Percentiles rank a stretch among this genome's conserved stretches.
Evolutionary conservation across 176 grass and related monocot genomes (phyloP).

Genomic region (Pharus latifolius): DNA sequence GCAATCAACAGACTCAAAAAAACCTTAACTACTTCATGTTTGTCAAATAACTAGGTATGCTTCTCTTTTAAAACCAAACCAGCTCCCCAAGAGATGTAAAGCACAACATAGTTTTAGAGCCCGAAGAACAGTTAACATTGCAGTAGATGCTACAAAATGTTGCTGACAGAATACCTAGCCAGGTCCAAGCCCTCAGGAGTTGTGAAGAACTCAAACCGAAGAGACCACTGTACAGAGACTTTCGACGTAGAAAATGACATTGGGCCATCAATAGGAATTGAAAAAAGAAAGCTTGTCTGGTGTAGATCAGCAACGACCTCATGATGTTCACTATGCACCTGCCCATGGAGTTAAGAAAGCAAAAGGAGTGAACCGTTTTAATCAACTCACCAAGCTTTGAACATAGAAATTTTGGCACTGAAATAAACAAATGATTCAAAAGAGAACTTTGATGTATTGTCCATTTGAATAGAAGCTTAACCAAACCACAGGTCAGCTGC

Average conservation of each 20-base stretch:
- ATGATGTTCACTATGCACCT: constrained; percentile 93
- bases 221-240: constrained; percentile 83
- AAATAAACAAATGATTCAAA: too few species aligned
- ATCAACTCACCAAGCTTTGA: not conserved
- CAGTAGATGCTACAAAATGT: not conserved
- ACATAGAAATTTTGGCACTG: not conserved
- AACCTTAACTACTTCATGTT: too few species aligned
- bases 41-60: too few species aligned
- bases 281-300: constrained; percentile 96
- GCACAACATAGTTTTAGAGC: not conserved
- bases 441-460: too few species aligned
- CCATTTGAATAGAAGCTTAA: not conserved
- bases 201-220: constrained; percentile 88
- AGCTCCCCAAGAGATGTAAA: not conserved
- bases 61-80: too few species aligned
- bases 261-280: constrained; percentile 83
- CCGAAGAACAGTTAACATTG: not conserved
- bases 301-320: constrained; percentile 78
- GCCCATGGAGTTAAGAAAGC: not conserved
- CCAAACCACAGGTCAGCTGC: not conserved
- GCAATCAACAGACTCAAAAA: not conserved
- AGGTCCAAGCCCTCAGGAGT: constrained; percentile 67
- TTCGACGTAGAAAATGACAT: constrained; percentile 91
- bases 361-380: not conserved
- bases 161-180: constrained; percentile 38